phyloP scores from a whole-genome alignment of 148 eudicot species.

The Amaranthus palmeri region DNA sequence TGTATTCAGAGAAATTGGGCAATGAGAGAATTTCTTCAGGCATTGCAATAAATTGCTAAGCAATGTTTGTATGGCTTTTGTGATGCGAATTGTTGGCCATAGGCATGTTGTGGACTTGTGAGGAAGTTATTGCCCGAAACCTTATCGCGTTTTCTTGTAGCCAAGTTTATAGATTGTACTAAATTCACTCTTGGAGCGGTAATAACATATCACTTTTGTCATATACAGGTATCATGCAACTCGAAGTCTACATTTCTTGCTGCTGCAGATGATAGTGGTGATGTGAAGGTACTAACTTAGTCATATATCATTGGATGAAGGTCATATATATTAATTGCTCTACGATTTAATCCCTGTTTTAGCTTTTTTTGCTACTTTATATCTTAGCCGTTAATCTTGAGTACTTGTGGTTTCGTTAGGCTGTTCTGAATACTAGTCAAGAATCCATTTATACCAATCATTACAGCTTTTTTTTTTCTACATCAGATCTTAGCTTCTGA shows the following conservation, averaged over 20 bases:
- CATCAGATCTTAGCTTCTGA: conserved; percentile 15
- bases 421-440: neutral
- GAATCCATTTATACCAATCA: neutral
- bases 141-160: neutral
- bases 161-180: neutral
- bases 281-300: conserved; percentile 65
- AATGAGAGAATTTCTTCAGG: no score
- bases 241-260: conserved; percentile 84
- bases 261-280: conserved; percentile 95
- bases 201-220: neutral
- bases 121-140: neutral
- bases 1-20: no score
- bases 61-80: no score
- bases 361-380: neutral
- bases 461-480: no score
- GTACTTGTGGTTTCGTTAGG: neutral
- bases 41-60: no score
- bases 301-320: neutral
- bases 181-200: neutral
- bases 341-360: neutral
- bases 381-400: neutral
- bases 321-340: neutral
- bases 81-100: neutral
- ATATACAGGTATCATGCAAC: conserved; percentile 71
- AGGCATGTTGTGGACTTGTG: neutral